Percentiles rank a stretch among this genome's conserved stretches.
These are phyloP conservation scores for Polyporus arcularius DNA, from an alignment of 768 basidiomycete genomes.

Conservation along the genomic window DNA sequence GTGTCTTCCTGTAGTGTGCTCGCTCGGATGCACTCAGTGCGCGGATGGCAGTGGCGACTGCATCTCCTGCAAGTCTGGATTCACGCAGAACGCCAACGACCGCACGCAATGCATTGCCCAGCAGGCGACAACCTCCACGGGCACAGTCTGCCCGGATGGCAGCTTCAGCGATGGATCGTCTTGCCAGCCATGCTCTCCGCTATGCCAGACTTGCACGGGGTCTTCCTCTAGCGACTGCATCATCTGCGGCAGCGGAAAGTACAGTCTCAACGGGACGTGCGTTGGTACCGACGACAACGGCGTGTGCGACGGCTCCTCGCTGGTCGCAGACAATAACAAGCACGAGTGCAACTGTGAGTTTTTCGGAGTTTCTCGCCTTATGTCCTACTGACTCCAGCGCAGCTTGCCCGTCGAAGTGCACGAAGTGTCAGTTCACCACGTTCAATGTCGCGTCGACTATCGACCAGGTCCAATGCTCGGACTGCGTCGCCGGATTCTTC, in stretches of 20 bases:
- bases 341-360: constrained; percentile 79
- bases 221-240: constrained; percentile 70
- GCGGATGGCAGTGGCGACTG: constrained; percentile 70
- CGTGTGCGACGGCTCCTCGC: constrained; percentile 67
- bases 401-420: constrained; percentile 87
- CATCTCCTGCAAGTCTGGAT: constrained; percentile 67
- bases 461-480: constrained; percentile 69
- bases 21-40: constrained; percentile 71
- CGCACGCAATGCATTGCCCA: constrained; percentile 63
- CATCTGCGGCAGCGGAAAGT: constrained; percentile 62
- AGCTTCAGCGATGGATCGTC: constrained; percentile 58
- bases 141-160: constrained; percentile 62
- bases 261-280: constrained; percentile 67
- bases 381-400: constrained; percentile 5
- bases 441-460: constrained; percentile 71
- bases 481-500: constrained; percentile 75
- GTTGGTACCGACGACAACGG: constrained; percentile 67
- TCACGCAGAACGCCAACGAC: constrained; percentile 66
- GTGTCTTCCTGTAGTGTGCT: constrained; percentile 52
- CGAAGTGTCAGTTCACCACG: constrained; percentile 70
- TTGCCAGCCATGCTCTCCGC: constrained; percentile 62
- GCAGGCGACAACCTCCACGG: constrained; percentile 50
- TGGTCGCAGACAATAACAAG: constrained; percentile 82
- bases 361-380: neutral
- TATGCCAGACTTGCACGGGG: constrained; percentile 73